phyloP scores from a whole-genome alignment of 495 filamentous ascomycete species.

The Xylaria curta region DNA sequence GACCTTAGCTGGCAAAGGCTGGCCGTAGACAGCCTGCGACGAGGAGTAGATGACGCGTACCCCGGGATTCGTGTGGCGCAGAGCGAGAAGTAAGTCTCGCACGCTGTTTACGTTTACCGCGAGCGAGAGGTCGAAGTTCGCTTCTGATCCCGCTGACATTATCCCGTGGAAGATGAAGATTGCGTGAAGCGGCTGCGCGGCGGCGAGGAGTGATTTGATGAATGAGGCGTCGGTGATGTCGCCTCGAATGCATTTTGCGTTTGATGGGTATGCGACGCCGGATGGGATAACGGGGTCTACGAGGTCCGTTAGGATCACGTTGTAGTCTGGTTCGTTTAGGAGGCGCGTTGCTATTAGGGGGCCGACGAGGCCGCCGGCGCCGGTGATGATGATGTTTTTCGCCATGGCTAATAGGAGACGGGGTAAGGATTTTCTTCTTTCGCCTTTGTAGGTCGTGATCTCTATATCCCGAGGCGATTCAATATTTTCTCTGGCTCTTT shows the following conservation, averaged over 20 bases:
- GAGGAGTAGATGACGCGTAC: conserved; percentile 68
- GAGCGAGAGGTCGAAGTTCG: conserved; percentile 75
- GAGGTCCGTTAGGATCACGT: conserved; percentile 70
- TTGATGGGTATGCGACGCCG: conserved; percentile 57
- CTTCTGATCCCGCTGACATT: conserved; percentile 80
- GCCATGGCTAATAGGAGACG: conserved; percentile 22
- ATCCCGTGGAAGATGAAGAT: conserved; percentile 85
- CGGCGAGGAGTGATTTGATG: conserved; percentile 53
- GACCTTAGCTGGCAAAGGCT: conserved; percentile 42
- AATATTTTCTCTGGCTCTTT: background rate
- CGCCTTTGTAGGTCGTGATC: background rate
- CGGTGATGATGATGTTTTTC: conserved; percentile 74
- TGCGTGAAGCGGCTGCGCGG: conserved; percentile 59
- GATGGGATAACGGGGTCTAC: conserved; percentile 61
- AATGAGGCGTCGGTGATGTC: conserved; percentile 66
- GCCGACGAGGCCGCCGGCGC: conserved; percentile 74
- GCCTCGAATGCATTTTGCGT: conserved; percentile 61
- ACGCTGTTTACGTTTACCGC: conserved; percentile 78
- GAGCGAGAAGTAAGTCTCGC: conserved; percentile 64
- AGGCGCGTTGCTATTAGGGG: conserved; percentile 69
- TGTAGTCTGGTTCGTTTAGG: conserved; percentile 61
- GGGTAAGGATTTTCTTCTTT: background rate
- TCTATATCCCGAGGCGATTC: background rate
- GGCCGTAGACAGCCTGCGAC: conserved; percentile 51
- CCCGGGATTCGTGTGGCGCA: conserved; percentile 64